A percentile compares a stretch with the other conserved stretches of the same genome.
phyloP scores from a whole-genome alignment of 192 early-diverging fungal species.

The Radiomyces spectabilis region DNA sequence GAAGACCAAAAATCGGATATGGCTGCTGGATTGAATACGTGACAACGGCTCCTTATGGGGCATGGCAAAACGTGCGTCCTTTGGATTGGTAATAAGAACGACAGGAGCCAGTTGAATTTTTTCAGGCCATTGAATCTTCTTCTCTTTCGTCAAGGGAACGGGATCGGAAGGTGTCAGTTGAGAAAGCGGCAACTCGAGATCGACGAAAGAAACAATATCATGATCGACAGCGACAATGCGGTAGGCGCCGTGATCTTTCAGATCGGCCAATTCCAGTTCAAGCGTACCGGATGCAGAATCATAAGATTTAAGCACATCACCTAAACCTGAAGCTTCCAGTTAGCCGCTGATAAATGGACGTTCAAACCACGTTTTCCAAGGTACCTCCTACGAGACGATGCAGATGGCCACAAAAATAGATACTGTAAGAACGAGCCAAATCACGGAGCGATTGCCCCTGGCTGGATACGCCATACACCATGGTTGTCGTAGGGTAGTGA shows the following conservation, averaged over 20 bases:
- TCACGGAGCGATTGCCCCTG: conserved; percentile 52
- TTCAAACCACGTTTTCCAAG: background rate
- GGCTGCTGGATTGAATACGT: conserved; percentile 50
- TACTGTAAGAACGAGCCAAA: conserved; percentile 52
- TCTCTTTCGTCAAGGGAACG: conserved; percentile 7
- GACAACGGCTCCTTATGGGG: conserved; percentile 63
- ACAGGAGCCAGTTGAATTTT: conserved; percentile 47
- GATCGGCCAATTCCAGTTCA: conserved; percentile 84
- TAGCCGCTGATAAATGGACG: background rate
- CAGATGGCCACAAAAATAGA: conserved; percentile 84
- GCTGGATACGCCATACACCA: conserved; percentile 58
- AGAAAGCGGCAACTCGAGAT: conserved; percentile 56
- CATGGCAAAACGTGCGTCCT: conserved; percentile 71
- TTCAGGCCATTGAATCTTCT: conserved; percentile 21
- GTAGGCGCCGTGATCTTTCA: conserved; percentile 86
- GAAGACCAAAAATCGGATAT: conserved; percentile 77
- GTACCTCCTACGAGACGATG: conserved; percentile 38
- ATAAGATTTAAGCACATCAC: conserved; percentile 58
- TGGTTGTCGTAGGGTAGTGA: conserved; percentile 79
- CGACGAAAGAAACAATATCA: conserved; percentile 77
- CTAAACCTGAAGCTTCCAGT: conserved; percentile 24
- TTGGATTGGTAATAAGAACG: conserved; percentile 82
- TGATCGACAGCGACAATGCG: conserved; percentile 81
- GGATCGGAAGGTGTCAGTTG: background rate
- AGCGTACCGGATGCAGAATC: conserved; percentile 49